Evolutionary conservation across 306 rosid species (phyloP), one percentile per base, ranked within the genome.

Genomic region (Prunus davidiana): DNA sequence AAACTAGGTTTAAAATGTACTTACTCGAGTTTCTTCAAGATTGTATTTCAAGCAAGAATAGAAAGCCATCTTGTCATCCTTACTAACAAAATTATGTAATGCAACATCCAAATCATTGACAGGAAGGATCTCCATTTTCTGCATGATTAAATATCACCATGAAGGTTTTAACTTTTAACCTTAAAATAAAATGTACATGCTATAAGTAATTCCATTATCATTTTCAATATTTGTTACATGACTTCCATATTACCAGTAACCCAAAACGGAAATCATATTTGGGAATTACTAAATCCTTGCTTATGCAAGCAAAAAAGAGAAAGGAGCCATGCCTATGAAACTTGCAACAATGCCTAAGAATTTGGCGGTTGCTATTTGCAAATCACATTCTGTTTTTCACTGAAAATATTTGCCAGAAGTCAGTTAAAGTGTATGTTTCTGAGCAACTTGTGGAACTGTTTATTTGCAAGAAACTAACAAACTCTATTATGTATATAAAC

Each of bases 81-180:
- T 90, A 83, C 84, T 92, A 76, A 92, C 98, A 82, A 92, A 92
- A 85, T 88, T 78, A 76, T 92, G 98, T 71, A 95, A 83, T 45
- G 98, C 98, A 85, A 92, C 85, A 68, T 88, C 97, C 93, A 95
- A 82, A 84, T 95, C 97, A 79, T 92, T 90, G 85, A 95, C 97
- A 3, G 98, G 97, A 81, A 95, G 92, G 83, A 95, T 90, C 91
- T 95, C 98, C 97, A 92, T 95, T 92, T 95, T 95, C 98, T 95
- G 93, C 80, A 82, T 63, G 80, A 79, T 56, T 34, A 66, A 50
- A 76, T 28, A 69, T 77, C 52, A 78, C 43, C 76, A 79, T 30
- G 13, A 71, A 18, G 43, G 38, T 62, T 54, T 41, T 64, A 83
- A 74, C 76, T 62, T 63, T 41, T 69, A 83, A 74, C 76, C 62